Evolutionary conservation across 2,329 filamentous ascomycete genomes (phyloP), one percentile per base, ranked within the genome.

Genomic region (Colletotrichum zoysiae): DNA sequence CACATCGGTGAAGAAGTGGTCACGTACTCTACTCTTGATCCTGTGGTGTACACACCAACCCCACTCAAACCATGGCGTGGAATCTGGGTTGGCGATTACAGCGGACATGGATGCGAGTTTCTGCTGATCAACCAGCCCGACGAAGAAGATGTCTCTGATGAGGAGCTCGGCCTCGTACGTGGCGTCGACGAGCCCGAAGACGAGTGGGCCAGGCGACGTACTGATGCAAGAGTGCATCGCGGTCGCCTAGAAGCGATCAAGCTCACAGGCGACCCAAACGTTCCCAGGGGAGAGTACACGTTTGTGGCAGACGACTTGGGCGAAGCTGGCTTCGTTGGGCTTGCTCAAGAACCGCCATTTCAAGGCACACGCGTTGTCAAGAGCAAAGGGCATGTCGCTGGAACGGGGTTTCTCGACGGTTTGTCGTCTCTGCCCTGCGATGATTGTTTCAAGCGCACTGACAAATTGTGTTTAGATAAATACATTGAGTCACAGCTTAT

Each of bases 61-160:
- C 79, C 83, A 12, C 86, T 91, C 66, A 95, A 95, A 78, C 95
- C 95, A 0, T 98, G 91, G 85, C 90, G 94, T 74, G 95, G 95
- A 0, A 94, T 99, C 40, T 98, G 94, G 93, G 92, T 95, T 20
- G 95, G 95, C 0, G 95, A 98, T 79, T 98, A 97, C 77, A 92
- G 90, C 35, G 90, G 89, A 0, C 95, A 98, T 76, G 95, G 95
- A 0, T 95, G 92, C 79, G 95, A 98, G 80, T 97, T 98, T 67
- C 78, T 98, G 5, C 84, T 97, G 16, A 84, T 98, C 57, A 85
- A 94, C 75, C 96, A 99, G 78, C 90, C 90, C 0, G 90, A 92
- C 62, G 79, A 85, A 50, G 85, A 87, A 23, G 84, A 86, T 42
- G 77, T 76, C 3, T 79, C 82, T 1, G 79, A 85, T 66, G 79